Base-by-base conservation (phyloP, 2,329 filamentous ascomycete species). In the Calonectria henricotiae region DNA sequence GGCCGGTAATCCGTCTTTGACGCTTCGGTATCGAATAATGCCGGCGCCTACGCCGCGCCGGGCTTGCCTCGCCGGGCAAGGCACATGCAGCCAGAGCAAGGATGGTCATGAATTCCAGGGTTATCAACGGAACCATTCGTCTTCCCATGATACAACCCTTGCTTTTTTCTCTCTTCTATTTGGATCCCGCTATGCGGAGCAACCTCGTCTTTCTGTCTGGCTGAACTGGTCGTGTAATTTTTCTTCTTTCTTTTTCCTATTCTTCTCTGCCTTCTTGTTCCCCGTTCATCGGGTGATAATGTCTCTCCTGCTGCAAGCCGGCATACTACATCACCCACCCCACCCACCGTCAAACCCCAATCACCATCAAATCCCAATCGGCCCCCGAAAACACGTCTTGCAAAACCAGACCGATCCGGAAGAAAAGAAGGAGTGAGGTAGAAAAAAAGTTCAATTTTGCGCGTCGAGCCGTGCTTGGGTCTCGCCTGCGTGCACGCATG, bases 21-120 rank as follows among this genome's bases (percentile, higher is more conserved):
- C 20, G 32, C 49, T 54, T 37, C 30, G 49, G 49, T 54, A 54
- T 54, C 49, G 30, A 54, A 54, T 54, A 54, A 30, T 54, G 49
- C 49, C 49, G 49, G 11, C 49, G 49, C 49, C 49, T 35, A 37
- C 49, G 49, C 49, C 17, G 49, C 49, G 49, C 49, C 49, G 49
- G 49, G 35, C 30, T 30, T 35, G 49, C 49, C 49, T 54, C 30
- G 30, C 49, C 30, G 49, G 49, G 30, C 30, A 54, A 54, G 49
- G 49, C 30, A 37, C 49, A 54, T 54, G 49, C 49, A 54, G 49
- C 49, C 49, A 54, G n/a, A 20, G 49, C 30, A 54, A 30, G 49
- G 49, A 54, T 54, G 32, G 27, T 25, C 30, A 5, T 15, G 35
- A 17, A 54, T 35, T 54, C 49, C 49, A 54, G 49, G 49, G 49